Evolutionary conservation across 129 eudicot species (phyloP), one percentile per base, ranked within the genome.

Genomic region (Lactuca sativa): DNA sequence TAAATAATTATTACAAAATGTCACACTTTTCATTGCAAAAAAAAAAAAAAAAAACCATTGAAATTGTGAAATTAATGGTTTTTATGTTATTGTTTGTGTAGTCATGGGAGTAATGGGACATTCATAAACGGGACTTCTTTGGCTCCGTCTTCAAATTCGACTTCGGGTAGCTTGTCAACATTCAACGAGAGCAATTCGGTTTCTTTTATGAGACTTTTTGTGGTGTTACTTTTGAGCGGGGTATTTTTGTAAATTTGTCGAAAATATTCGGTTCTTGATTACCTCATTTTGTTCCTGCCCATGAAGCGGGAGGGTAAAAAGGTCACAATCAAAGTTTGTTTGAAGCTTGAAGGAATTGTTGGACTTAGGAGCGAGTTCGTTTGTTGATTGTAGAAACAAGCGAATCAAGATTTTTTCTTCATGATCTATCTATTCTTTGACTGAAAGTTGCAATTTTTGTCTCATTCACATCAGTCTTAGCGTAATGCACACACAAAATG

Each of bases 101-200:
- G 96, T 66, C 72, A 70, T 55, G 86, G 96, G 75, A 82, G 78
- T 62, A 86, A 86, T n/a, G 82, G 80, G 38, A 82, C 95, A 30
- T 75, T 73, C 13, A 55, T 40, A 31, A 86, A 90, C 64, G 77
- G 78, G 54, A 86, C 96, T 7, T 66, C 81, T 25, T 81, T 87
- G 48, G 95, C 88, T 76, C 96, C 90, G 64, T 86, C 96, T 16
- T 75, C 83, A n/a, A 84, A 86, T 31, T 86, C 95, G 1, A 80
- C 88, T 30, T 67, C 83, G 48, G 86, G 86, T 56, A 31, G 72
- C 59, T 57, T 34, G 56, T 78, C 87, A 43, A 62, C 4, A 12
- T 64, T 52, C 59, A 64, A 53, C 18, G 9, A 52, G 14, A 14
- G 17, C 57, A 8, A 62, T 30, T 70, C 71, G 31, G 76, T 71